Conservation (phyloP, 495 filamentous ascomycete species). For the Aspergillus ostianus region DNA sequence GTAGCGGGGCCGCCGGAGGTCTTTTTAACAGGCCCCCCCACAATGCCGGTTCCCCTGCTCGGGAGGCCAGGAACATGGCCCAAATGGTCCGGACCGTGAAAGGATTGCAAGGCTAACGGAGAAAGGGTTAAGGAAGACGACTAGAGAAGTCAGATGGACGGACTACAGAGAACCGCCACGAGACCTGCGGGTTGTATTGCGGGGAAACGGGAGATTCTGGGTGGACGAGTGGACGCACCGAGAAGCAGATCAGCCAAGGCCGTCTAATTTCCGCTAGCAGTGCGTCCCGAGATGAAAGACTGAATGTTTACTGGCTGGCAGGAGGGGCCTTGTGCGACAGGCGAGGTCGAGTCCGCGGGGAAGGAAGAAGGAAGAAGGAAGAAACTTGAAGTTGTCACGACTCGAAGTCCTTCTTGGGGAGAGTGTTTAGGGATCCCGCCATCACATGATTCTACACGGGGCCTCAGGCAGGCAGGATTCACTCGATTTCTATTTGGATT, state of each 20-base stretch:
- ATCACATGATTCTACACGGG: too few relatives aligned
- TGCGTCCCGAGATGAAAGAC: background rate
- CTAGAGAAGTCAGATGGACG: background rate
- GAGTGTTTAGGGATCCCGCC: too few relatives aligned
- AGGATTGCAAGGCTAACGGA: background rate
- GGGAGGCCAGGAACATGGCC: slow-evolving; percentile 4
- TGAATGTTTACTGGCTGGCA: background rate
- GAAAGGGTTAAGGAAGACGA: background rate
- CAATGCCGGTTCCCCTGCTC: background rate
- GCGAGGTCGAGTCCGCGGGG: background rate
- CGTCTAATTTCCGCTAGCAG: background rate
- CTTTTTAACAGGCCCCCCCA: slow-evolving; percentile 1
- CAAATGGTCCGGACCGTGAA: background rate
- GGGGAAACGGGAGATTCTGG: slow-evolving; percentile 6
- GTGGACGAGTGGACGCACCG: background rate
- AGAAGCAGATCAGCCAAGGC: slow-evolving; percentile 8
- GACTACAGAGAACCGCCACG: slow-evolving; percentile 1
- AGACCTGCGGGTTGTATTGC: slow-evolving; percentile 4
- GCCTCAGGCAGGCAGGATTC: background rate
- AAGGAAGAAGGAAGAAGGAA: background rate
- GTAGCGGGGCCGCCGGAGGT: slow-evolving; percentile 7
- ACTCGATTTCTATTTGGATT: background rate
- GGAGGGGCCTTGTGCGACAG: too few relatives aligned
- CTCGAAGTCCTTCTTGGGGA: too few relatives aligned
- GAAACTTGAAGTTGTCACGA: too few relatives aligned